Evolutionary conservation across 495 filamentous ascomycete genomes (phyloP).

Genomic region (Talaromyces adpressus): DNA sequence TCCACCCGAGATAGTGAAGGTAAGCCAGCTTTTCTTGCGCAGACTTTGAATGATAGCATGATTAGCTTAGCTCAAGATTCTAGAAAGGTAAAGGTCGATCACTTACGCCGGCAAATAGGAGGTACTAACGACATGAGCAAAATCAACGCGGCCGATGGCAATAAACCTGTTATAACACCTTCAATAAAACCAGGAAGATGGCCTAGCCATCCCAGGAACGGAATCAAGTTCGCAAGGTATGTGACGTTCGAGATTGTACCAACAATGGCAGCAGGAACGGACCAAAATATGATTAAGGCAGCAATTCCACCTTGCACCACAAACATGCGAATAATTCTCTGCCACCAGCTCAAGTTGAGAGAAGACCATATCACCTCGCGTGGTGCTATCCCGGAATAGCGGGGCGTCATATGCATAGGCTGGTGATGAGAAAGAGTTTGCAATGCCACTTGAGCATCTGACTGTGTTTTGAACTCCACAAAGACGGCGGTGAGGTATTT

Average conservation of each 20-base stretch:
- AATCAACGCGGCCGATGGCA: slow-evolving; percentile 69
- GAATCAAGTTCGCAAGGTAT: slow-evolving; percentile 51
- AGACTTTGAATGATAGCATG: slow-evolving; percentile 46
- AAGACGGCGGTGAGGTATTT: slow-evolving; percentile 64
- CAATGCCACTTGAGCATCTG: slow-evolving; percentile 72
- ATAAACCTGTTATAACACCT: slow-evolving; percentile 71
- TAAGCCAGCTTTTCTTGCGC: slow-evolving; percentile 66
- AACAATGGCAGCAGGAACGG: slow-evolving; percentile 77
- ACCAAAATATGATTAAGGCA: slow-evolving; percentile 84
- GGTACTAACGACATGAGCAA: slow-evolving; percentile 84
- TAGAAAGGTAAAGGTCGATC: neutral
- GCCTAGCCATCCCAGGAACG: slow-evolving; percentile 63
- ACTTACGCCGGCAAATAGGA: slow-evolving; percentile 67
- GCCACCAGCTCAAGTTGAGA: slow-evolving; percentile 76
- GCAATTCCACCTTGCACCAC: slow-evolving; percentile 59
- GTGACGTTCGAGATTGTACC: slow-evolving; percentile 75
- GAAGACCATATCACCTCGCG: slow-evolving; percentile 78
- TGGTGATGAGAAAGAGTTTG: slow-evolving; percentile 79
- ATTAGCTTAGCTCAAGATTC: slow-evolving; percentile 15
- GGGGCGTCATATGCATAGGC: slow-evolving; percentile 78
- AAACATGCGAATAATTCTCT: slow-evolving; percentile 61
- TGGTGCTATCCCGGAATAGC: slow-evolving; percentile 72
- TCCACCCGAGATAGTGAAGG: slow-evolving; percentile 73
- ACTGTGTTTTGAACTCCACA: slow-evolving; percentile 73
- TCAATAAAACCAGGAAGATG: slow-evolving; percentile 62